Evolutionary conservation across 2,329 filamentous ascomycete species (phyloP).

Genomic region (Claviceps maximensis): DNA sequence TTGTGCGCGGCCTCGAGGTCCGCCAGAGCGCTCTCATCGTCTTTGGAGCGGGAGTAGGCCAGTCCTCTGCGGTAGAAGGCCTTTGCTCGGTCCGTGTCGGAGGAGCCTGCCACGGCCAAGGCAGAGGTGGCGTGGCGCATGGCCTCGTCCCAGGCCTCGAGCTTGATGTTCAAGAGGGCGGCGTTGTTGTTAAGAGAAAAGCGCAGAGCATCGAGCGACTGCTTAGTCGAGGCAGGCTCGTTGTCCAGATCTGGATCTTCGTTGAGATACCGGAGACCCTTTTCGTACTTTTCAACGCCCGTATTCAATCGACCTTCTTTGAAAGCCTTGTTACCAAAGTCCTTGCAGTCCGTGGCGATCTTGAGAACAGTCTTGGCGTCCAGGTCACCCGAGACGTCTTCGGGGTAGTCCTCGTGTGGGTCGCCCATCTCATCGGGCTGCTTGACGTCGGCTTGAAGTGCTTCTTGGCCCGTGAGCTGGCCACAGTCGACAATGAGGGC

Average conservation of each 20-base stretch:
- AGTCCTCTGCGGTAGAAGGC: slow-evolving; percentile 72
- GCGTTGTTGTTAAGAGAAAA: slow-evolving; percentile 83
- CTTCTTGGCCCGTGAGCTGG: slow-evolving; percentile 61
- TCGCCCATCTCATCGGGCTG: slow-evolving; percentile 72
- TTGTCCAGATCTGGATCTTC: slow-evolving; percentile 66
- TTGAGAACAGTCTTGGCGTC: slow-evolving; percentile 56
- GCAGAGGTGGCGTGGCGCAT: slow-evolving; percentile 59
- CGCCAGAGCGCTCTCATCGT: slow-evolving; percentile 67
- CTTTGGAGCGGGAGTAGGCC: slow-evolving; percentile 64
- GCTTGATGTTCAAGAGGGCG: slow-evolving; percentile 74
- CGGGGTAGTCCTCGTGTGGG: slow-evolving; percentile 88
- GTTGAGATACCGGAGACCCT: slow-evolving; percentile 78
- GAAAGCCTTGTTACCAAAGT: slow-evolving; percentile 85
- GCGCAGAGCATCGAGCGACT: slow-evolving; percentile 58
- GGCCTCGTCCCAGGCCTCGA: slow-evolving; percentile 57
- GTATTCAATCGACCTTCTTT: slow-evolving; percentile 59
- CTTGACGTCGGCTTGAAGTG: slow-evolving; percentile 53
- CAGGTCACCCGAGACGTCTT: slow-evolving; percentile 57
- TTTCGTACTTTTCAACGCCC: slow-evolving; percentile 86
- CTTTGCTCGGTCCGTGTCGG: slow-evolving; percentile 75
- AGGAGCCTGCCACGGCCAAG: slow-evolving; percentile 50
- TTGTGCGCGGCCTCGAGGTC: slow-evolving; percentile 65
- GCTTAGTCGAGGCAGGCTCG: slow-evolving; percentile 54
- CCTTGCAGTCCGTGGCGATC: slow-evolving; percentile 78
- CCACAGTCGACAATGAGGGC: slow-evolving; percentile 73